Base-by-base conservation (phyloP, 495 filamentous ascomycete species). In the Xylaria intraflava region DNA sequence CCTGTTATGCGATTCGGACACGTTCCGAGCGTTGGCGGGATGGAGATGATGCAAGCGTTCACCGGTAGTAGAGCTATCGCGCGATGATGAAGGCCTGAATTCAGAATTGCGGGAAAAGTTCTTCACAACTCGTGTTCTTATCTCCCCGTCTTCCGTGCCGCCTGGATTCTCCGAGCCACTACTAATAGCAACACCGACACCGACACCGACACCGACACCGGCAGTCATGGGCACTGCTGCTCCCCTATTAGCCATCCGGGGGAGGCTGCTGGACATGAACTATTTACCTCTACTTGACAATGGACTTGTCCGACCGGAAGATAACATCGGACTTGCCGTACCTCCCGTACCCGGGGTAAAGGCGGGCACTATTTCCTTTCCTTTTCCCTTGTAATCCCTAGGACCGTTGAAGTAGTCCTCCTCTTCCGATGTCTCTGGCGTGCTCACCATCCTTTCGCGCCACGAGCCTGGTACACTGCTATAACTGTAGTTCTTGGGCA, bases 401-500 rank as follows among this genome's bases (percentile, higher is more conserved):
- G 33, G 45, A 7, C 56, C 51, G 9, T 23, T 50, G 27, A 47
- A 57, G 23, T 56, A 64, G 20, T 55, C 52, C 16, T 35, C 36
- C 42, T 36, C 52, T 30, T 60, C 36, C 17, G 22, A 29, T n/a
- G 23, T 47, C 23, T 60, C 61, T 26, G 48, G 56, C 17, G 40
- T 51, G 22, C 30, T 56, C n/a, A 30, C 33, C 40, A 53, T 30
- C 39, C 55, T 55, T 10, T 62, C 57, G 17, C 55, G 59, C 66
- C 70, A 67, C 3, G 62, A 60, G 12, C 65, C 52, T 16, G 65
- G 61, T 55, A 69, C 59, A 60, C 65, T 69, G 53, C 58, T 64
- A 58, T 70, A 72, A 54, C 72, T 74, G 55, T 75, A 72, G 22
- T 62, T 64, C 16, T 69, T 68, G 14, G 72, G 72, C 22, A 75